Percentiles rank a stretch among this genome's conserved stretches.
Evolutionary conservation across 805 yeast genomes (phyloP).

Genomic region (Candida nemodendra): DNA sequence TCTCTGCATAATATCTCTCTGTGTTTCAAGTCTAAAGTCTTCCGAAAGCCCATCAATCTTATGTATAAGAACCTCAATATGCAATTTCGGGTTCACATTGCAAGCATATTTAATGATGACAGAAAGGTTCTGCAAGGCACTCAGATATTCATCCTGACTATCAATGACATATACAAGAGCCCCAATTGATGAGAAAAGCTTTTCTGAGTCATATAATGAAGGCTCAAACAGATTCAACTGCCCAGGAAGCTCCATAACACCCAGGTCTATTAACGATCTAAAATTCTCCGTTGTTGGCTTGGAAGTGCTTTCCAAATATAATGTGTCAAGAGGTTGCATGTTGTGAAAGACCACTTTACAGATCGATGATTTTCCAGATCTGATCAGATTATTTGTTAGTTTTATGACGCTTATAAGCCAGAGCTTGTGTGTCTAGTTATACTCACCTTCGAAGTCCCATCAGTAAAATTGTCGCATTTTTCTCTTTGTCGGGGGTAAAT

Average conservation of each 20-base stretch:
- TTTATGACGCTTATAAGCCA: too few species aligned
- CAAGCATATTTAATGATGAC: slow-evolving; percentile 86
- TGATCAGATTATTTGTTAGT: slow-evolving; percentile 18
- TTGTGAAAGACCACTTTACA: slow-evolving; percentile 94
- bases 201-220: slow-evolving; percentile 66
- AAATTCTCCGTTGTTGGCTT: slow-evolving; percentile 85
- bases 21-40: slow-evolving; percentile 91
- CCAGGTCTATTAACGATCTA: slow-evolving; percentile 77
- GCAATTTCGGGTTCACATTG: slow-evolving; percentile 77
- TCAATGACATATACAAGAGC: slow-evolving; percentile 94
- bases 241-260: slow-evolving; percentile 94
- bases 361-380: slow-evolving; percentile 93
- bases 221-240: slow-evolving; percentile 89
- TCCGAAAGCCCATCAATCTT: slow-evolving; percentile 94
- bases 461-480: slow-evolving; percentile 76
- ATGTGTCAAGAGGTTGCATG: slow-evolving; percentile 92
- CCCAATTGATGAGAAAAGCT: slow-evolving; percentile 77
- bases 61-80: slow-evolving; percentile 90
- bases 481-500: slow-evolving; percentile 40
- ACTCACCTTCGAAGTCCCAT: slow-evolving; percentile 79
- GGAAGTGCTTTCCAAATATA: slow-evolving; percentile 86
- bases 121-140: slow-evolving; percentile 85
- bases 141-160: slow-evolving; percentile 90
- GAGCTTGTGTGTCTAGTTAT: neutral
- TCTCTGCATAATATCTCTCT: slow-evolving; percentile 93